Evolutionary conservation across 306 rosid species (phyloP), one percentile per base, ranked within the genome.

Genomic region (Vigna radiata): DNA sequence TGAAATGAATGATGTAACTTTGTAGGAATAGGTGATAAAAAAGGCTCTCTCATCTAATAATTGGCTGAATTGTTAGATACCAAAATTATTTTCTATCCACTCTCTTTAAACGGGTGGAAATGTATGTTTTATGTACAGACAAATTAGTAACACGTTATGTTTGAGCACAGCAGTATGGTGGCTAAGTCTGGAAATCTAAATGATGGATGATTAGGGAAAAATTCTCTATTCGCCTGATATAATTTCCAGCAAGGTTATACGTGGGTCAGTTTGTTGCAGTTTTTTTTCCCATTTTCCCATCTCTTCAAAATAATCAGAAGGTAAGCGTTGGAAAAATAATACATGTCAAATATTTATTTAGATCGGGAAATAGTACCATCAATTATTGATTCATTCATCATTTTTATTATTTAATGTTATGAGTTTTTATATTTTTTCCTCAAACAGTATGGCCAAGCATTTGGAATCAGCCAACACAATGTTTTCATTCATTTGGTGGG

Each of bases 401-500:
- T 29, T 16, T 14, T 74, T 56, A 59, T 23, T 18, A 27, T 19
- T 59, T 39, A 25, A 10, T 18, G 37, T 50, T 47, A 29, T 25
- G 11, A 33, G 39, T 53, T 76, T 83, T 69, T 27, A 72, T 65
- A 49, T 31, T 39, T 49, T 18, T 23, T 53, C 1, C 49, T 48
- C 44, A 21, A 81, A 82, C 55, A 92, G 97, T 77, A 83, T 87
- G 60, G 88, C 96, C 13, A 95, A 95, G 87, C 97, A 92, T 86
- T 86, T 95, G 63, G 97, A 95, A 86, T 92, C 97, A 68, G 97
- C 98, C 82, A 95, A 91, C 85, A 92, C 99, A 53, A 88, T 92
- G 97, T 95, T 95, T 80, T 95, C 99, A 25, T 95, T 95, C 78
- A 86, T 92, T 83, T 95, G 99, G 99, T 92, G 99, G 99, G 92